A percentile compares a stretch with the other conserved stretches of the same genome.
Evolutionary conservation across 371 early-diverging fungal species (phyloP).

Genomic region (Circinella minor): DNA sequence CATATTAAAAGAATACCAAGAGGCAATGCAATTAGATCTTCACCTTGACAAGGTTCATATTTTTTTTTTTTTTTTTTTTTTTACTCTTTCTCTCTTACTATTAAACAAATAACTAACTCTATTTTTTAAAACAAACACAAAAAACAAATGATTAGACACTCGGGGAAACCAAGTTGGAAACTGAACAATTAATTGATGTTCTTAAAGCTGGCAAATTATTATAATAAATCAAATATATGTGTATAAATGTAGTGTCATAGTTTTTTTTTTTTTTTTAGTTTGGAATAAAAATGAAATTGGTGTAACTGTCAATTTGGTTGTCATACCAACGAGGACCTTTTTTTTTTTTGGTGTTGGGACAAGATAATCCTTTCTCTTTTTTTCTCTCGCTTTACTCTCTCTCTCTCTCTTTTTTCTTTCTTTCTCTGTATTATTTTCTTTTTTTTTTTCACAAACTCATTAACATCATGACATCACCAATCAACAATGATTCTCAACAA

Average conservation of each 20-base stretch:
- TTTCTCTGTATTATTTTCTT: neutral
- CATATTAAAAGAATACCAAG: constrained; percentile 14
- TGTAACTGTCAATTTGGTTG: constrained; percentile 3
- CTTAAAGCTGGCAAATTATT: neutral
- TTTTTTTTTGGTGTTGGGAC: neutral
- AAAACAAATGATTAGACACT: neutral
- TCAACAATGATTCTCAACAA: constrained; percentile 12
- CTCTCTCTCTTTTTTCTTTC: neutral
- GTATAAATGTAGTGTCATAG: neutral
- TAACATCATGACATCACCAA: constrained; percentile 9
- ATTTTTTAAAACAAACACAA: too few species aligned
- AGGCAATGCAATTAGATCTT: neutral
- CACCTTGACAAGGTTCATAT: constrained; percentile 8
- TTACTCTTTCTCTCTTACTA: too few species aligned
- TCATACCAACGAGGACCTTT: constrained; percentile 3
- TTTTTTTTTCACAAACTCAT: neutral
- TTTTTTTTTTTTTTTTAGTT: neutral
- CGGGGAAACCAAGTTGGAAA: neutral
- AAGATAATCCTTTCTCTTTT: too few species aligned
- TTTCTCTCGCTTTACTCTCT: constrained; percentile 4
- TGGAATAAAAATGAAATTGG: neutral
- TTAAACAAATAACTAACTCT: too few species aligned
- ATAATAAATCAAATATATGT: neutral
- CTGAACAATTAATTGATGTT: neutral
- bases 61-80: too few species aligned